Evolutionary conservation across 2,329 filamentous ascomycete genomes (phyloP).

Genomic region (Podosphaera leucotricha): DNA sequence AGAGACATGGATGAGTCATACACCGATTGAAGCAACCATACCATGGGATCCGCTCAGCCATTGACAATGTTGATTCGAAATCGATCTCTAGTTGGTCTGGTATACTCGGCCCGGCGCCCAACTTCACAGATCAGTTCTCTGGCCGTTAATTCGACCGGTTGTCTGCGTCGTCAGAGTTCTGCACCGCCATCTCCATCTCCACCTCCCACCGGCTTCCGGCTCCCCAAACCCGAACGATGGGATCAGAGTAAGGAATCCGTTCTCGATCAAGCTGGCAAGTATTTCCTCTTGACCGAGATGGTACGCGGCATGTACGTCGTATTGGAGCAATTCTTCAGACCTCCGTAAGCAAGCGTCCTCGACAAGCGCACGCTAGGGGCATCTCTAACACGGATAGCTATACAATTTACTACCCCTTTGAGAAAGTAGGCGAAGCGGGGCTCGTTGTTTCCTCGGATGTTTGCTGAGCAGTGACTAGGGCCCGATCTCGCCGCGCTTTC

Average conservation of each 20-base stretch:
- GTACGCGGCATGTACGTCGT: constrained; percentile 93
- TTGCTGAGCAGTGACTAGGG: constrained; percentile 27
- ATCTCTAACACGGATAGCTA: constrained; percentile 32
- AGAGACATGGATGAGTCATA: too few species aligned
- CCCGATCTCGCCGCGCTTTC: constrained; percentile 91
- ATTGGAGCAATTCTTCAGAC: constrained; percentile 93
- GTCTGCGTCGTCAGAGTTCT: constrained; percentile 6
- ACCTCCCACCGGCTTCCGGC: constrained; percentile 59
- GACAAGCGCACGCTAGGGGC: background rate
- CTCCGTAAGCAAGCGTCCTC: constrained; percentile 48
- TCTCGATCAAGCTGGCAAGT: constrained; percentile 68
- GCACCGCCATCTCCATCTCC: background rate
- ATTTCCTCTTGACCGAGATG: constrained; percentile 92
- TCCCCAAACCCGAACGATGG: constrained; percentile 52
- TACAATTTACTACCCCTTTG: constrained; percentile 96
- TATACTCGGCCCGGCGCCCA: constrained; percentile 10
- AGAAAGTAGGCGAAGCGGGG: constrained; percentile 36
- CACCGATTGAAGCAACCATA: constrained; percentile 8
- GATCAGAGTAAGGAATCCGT: constrained; percentile 55
- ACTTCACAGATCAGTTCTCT: constrained; percentile 4
- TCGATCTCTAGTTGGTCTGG: constrained; percentile 12
- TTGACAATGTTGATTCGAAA: constrained; percentile 16
- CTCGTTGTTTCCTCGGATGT: background rate
- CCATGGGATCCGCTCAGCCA: constrained; percentile 17
- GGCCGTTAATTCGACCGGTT: constrained; percentile 13